A percentile compares a stretch with the other conserved stretches of the same genome.
Evolutionary conservation across 2,329 filamentous ascomycete genomes (phyloP).

Genomic region (Karstenula rhodostoma): DNA sequence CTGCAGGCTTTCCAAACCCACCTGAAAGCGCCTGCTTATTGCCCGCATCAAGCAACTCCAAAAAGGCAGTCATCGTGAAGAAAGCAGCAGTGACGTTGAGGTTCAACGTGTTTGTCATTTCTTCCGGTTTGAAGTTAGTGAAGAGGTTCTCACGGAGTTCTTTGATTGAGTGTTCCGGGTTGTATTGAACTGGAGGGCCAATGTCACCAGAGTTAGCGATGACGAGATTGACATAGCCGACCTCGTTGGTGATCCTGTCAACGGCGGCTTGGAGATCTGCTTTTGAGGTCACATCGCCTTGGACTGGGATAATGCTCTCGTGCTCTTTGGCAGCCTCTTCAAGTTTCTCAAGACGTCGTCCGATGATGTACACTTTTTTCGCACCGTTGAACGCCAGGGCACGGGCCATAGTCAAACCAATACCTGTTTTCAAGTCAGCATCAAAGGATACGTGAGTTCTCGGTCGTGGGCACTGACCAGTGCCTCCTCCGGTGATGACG

Average conservation of each 20-base stretch:
- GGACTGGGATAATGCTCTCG: slow-evolving; percentile 20
- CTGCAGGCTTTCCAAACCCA: slow-evolving; percentile 9
- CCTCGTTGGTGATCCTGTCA: slow-evolving; percentile 18
- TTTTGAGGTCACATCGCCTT: slow-evolving; percentile 33
- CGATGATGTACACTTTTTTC: slow-evolving; percentile 35
- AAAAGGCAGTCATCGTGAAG: slow-evolving; percentile 51
- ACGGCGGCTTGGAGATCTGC: slow-evolving; percentile 22
- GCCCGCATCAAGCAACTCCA: slow-evolving; percentile 51
- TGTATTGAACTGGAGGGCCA: slow-evolving; percentile 22
- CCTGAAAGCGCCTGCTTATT: slow-evolving; percentile 32
- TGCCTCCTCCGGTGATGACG: slow-evolving; percentile 28
- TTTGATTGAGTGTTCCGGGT: slow-evolving; percentile 2
- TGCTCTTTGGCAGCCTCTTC: slow-evolving; percentile 19
- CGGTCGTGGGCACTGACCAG: slow-evolving; percentile 17
- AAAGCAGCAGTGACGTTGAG: slow-evolving; percentile 50
- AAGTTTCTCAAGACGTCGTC: slow-evolving; percentile 30
- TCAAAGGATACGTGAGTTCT: background rate
- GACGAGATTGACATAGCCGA: slow-evolving; percentile 34
- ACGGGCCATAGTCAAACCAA: slow-evolving; percentile 34
- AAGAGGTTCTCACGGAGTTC: slow-evolving; percentile 10
- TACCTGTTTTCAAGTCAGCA: slow-evolving; percentile 20
- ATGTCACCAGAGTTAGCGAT: slow-evolving; percentile 32
- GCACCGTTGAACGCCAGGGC: slow-evolving; percentile 31
- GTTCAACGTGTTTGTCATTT: slow-evolving; percentile 37
- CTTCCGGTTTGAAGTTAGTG: slow-evolving; percentile 9